Percentiles rank a stretch among this genome's conserved stretches.
Evolutionary conservation across 257 asterid genomes (phyloP).

Genomic region (Jasminum sambac): DNA sequence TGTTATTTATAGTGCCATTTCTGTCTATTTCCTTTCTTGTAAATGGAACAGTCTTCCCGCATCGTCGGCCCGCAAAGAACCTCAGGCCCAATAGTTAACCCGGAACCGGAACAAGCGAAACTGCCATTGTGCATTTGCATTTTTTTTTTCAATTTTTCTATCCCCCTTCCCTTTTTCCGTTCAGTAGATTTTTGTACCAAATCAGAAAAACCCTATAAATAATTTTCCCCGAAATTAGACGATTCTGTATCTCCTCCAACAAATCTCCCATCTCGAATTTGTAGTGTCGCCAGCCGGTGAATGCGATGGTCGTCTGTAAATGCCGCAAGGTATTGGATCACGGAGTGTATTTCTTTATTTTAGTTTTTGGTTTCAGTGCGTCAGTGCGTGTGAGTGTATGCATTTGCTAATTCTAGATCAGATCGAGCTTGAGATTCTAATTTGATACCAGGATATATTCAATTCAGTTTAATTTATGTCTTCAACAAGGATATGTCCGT

Average conservation of each 20-base stretch:
- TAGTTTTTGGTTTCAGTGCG: constrained; percentile 14
- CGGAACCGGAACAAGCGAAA: not conserved
- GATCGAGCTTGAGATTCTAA: constrained; percentile 34
- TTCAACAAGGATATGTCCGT: not conserved
- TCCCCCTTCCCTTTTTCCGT: too few species aligned
- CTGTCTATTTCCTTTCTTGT: not conserved
- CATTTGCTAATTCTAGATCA: constrained; percentile 30
- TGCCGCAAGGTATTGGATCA: constrained; percentile 77
- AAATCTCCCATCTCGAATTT: constrained; percentile 40
- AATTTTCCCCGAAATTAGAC: not conserved
- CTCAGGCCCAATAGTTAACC: not conserved
- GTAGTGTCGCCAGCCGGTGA: constrained; percentile 27
- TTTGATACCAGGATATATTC: not conserved
- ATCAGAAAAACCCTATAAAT: constrained; percentile 35
- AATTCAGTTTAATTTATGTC: not conserved
- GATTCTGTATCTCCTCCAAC: constrained; percentile 6
- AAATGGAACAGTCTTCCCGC: not conserved
- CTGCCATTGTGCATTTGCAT: not conserved
- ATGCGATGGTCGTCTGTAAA: constrained; percentile 95
- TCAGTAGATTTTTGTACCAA: not conserved
- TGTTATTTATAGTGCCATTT: not conserved
- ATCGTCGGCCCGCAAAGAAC: not conserved
- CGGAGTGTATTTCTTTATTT: constrained; percentile 5
- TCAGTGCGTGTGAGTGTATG: not conserved
- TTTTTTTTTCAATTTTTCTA: not conserved